These are phyloP conservation scores for Aureobasidium sp. DNA, from an alignment of 2,329 filamentous ascomycete genomes.

Conservation along the genomic window DNA sequence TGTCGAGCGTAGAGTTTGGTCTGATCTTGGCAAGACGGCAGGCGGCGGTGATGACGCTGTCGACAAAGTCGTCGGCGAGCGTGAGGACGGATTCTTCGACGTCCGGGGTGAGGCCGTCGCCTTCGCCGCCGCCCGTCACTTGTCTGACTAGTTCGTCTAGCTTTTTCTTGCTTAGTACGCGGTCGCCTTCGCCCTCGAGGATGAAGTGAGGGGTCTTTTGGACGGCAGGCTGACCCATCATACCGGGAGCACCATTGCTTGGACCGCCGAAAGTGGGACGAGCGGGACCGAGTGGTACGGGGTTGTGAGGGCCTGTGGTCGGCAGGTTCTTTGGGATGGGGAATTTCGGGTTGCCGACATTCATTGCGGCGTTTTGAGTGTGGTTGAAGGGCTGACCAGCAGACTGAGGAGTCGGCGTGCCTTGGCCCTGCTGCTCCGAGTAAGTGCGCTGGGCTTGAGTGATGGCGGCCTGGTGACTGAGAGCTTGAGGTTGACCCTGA, in stretches of 20 bases:
- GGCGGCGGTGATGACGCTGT: conserved; percentile 77
- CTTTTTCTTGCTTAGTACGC: conserved; percentile 96
- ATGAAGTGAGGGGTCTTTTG: conserved; percentile 75
- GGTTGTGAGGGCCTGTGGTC: conserved; percentile 62
- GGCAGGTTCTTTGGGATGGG: conserved; percentile 71
- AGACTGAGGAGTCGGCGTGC: conserved; percentile 21
- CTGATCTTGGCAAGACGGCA: conserved; percentile 91
- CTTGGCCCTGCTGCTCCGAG: conserved; percentile 18
- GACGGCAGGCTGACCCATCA: conserved; percentile 82
- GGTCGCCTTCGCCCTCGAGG: conserved; percentile 84
- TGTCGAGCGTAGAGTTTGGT: conserved; percentile 82
- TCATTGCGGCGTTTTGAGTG: conserved; percentile 21
- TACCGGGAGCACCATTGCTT: conserved; percentile 62
- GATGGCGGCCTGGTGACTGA: conserved; percentile 23
- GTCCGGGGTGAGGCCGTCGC: conserved; percentile 74
- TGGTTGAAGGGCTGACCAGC: conserved; percentile 17
- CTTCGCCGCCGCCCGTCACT: conserved; percentile 74
- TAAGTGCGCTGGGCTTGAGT: conserved; percentile 18
- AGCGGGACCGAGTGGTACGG: conserved; percentile 63
- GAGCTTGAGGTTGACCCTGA: conserved; percentile 23
- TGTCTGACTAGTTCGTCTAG: conserved; percentile 91
- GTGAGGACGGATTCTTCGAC: conserved; percentile 90
- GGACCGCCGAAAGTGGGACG: conserved; percentile 77
- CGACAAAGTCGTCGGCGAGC: conserved; percentile 90
- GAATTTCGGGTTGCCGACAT: conserved; percentile 56